phyloP scores from a whole-genome alignment of 2,329 filamentous ascomycete genomes.

The Dendrostoma leiphaemia region DNA sequence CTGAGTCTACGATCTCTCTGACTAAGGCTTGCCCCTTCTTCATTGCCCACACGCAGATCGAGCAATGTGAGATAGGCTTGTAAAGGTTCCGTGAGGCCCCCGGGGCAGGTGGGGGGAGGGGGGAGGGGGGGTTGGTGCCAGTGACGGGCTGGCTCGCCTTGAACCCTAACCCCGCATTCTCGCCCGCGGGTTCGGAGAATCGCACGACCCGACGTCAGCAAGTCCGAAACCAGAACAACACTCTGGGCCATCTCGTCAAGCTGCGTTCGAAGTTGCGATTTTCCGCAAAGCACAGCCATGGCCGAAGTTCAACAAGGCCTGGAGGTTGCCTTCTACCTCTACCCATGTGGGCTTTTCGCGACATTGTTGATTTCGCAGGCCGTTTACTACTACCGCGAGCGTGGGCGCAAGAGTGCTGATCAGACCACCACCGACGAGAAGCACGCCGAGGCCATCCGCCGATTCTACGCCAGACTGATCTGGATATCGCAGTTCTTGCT shows the following conservation, averaged over 20 bases:
- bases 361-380: slow-evolving; percentile 35
- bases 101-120: no score
- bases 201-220: not conserved
- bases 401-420: slow-evolving; percentile 26
- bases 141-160: not conserved
- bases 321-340: slow-evolving; percentile 39
- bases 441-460: slow-evolving; percentile 22
- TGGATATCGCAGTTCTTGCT: slow-evolving; percentile 34
- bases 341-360: slow-evolving; percentile 37
- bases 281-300: slow-evolving; percentile 1
- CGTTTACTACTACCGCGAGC: slow-evolving; percentile 34
- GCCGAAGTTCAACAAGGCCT: slow-evolving; percentile 31
- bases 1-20: no score
- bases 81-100: no score
- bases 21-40: no score
- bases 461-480: slow-evolving; percentile 32
- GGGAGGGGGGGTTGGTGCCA: not conserved
- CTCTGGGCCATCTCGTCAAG: not conserved
- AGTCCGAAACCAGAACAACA: not conserved
- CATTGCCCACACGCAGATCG: no score
- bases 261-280: not conserved
- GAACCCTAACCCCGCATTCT: not conserved
- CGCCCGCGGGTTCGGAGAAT: not conserved
- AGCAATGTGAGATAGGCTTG: no score
- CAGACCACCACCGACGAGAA: slow-evolving; percentile 27